Percentiles rank a stretch among this genome's conserved stretches.
phyloP scores from a whole-genome alignment of 176 grass and related monocot species.

The Metroxylon sagu region DNA sequence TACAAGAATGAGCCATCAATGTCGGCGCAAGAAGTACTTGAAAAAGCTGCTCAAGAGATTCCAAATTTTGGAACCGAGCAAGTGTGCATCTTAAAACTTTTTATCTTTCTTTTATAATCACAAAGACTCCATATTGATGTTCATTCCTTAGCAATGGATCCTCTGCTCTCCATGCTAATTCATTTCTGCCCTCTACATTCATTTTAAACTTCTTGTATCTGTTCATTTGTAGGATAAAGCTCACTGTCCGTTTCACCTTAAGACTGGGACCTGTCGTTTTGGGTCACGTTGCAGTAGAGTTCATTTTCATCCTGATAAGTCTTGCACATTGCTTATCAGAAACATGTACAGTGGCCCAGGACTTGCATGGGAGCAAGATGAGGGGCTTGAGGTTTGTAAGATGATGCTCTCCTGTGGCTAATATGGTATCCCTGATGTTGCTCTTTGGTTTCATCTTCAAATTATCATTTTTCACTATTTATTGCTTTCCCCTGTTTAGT shows the following conservation, averaged over 20 bases:
- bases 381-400: conserved; percentile 99
- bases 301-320: conserved; percentile 94
- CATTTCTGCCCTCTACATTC: no score
- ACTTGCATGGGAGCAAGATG: conserved; percentile 87
- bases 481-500: neutral
- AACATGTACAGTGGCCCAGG: conserved; percentile 96
- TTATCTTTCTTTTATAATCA: neutral
- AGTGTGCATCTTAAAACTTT: conserved; percentile 26
- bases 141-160: no score
- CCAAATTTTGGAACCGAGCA: conserved; percentile 99
- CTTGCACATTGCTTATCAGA: conserved; percentile 84
- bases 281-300: conserved; percentile 77
- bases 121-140: no score
- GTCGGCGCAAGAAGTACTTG: conserved; percentile 64
- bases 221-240: conserved; percentile 77
- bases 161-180: no score
- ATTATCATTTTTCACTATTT: conserved; percentile 11
- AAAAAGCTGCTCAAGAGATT: conserved; percentile 89
- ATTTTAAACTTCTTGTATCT: conserved; percentile 11
- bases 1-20: conserved; percentile 44
- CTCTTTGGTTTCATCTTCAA: conserved; percentile 15
- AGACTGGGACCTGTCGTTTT: conserved; percentile 86
- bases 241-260: conserved; percentile 91
- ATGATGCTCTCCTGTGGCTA: conserved; percentile 41
- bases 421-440: conserved; percentile 53